A percentile compares a stretch with the other conserved stretches of the same genome.
Conservation (phyloP, 78 protist species). For the Planoprotostelium fungivorum region DNA sequence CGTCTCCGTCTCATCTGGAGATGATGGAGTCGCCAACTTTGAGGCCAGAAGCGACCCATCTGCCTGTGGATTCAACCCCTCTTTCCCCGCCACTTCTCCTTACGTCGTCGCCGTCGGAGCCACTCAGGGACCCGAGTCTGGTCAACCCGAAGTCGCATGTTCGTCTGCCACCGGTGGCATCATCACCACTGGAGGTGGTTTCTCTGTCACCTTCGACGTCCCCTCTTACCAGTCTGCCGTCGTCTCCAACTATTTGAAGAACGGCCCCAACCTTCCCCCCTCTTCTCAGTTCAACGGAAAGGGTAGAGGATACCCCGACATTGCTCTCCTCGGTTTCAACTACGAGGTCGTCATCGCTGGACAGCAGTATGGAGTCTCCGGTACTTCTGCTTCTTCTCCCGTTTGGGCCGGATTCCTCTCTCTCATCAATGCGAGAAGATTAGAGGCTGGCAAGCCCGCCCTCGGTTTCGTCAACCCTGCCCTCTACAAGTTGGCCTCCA, state of each 20-base stretch:
- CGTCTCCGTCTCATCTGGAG: conserved; percentile 48
- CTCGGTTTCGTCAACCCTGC: conserved; percentile 79
- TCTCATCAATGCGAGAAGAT: conserved; percentile 31
- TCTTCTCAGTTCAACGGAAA: conserved; percentile 33
- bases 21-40: conserved; percentile 44
- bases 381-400: conserved; percentile 65
- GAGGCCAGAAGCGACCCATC: neutral
- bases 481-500: conserved; percentile 20
- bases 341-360: conserved; percentile 27
- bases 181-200: conserved; percentile 75
- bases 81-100: conserved; percentile 19
- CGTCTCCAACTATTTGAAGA: conserved; percentile 24
- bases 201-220: conserved; percentile 21
- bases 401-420: conserved; percentile 46
- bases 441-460: conserved; percentile 18
- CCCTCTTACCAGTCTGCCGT: conserved; percentile 51
- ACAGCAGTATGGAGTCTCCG: conserved; percentile 30
- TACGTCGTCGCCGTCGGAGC: conserved; percentile 60
- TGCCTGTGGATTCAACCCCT: neutral
- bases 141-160: conserved; percentile 38
- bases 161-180: conserved; percentile 38
- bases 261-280: conserved; percentile 22
- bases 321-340: conserved; percentile 51
- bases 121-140: conserved; percentile 34
- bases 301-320: conserved; percentile 83